These are phyloP conservation scores for Pseudozyma hubeiensis DNA, from an alignment of 1,284 basidiomycete genomes.

Conservation along the genomic window DNA sequence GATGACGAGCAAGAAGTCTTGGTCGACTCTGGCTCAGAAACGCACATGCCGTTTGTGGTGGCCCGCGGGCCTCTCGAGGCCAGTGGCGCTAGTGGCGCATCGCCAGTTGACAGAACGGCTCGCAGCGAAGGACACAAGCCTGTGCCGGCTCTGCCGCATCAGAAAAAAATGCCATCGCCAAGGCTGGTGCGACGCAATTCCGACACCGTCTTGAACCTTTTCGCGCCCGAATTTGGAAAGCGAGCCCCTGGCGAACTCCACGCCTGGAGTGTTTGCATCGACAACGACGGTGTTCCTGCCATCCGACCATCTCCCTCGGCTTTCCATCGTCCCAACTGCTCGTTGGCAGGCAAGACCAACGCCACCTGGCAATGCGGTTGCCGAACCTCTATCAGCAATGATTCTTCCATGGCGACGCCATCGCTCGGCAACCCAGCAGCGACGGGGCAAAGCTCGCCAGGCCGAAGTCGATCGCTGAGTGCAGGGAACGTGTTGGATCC, in stretches of 20 bases:
- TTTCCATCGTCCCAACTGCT: conserved; percentile 37
- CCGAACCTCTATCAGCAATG: conserved; percentile 4
- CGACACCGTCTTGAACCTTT: conserved; percentile 24
- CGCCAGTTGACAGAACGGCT: too few relatives aligned
- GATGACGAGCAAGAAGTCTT: conserved; percentile 32
- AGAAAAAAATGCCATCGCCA: conserved; percentile 2
- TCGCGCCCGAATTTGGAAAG: conserved; percentile 25
- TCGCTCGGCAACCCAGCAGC: background rate
- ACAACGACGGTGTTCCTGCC: conserved; percentile 33
- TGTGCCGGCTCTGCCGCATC: conserved; percentile 8
- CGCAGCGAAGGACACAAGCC: conserved; percentile 11
- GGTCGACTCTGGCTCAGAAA: conserved; percentile 19
- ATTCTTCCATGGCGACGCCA: background rate
- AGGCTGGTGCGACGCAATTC: conserved; percentile 34
- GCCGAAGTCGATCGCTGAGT: conserved; percentile 25
- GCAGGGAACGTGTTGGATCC: conserved; percentile 23
- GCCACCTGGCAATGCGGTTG: conserved; percentile 52
- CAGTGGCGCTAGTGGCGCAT: too few relatives aligned
- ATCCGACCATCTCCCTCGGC: conserved; percentile 38
- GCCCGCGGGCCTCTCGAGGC: background rate
- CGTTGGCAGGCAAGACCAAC: conserved; percentile 40
- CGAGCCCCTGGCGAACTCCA: conserved; percentile 41
- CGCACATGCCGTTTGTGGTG: conserved; percentile 16
- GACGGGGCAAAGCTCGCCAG: conserved; percentile 13
- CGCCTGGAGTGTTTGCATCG: conserved; percentile 47